Evolutionary conservation across 768 basidiomycete species (phyloP), one percentile per base, ranked within the genome.

Genomic region (Hericium alpestre): DNA sequence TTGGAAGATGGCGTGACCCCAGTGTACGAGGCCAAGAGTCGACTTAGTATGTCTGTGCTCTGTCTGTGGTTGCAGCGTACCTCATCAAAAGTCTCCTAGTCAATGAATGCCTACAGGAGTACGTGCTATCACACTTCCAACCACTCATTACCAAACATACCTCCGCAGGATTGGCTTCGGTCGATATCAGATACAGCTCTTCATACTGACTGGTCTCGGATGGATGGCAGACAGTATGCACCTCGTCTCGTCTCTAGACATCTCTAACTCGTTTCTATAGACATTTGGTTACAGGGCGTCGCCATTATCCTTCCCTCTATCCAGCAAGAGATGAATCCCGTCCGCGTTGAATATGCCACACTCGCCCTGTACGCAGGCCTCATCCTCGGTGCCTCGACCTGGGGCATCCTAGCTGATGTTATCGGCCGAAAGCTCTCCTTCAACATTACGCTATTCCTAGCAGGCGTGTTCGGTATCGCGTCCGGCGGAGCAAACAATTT

Each of bases 321-420:
- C 2, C 63, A 73, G 38, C 68, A 69, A 58, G 76, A 78, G 43
- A 60, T 79, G 48, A 68, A 72, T 49, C 78, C 78, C 5, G 59
- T 65, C 12, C 69, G 70, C 46, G 63, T 79, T 16, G 76, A 76
- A 58, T 77, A 75, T 64, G 70, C 76, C 3, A 77, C 76, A 6
- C 64, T 79, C 23, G 70, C 77, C 0, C 70, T 79, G 20, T 80
- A 73, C 59, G 74, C 72, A 8, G 78, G 78, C 2, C 65, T 80
- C 37, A 76, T 79, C n/a, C 65, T 76, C 4, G 78, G 78, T 46
- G 77, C 79, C 9, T 72, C 70, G 4, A 65, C 63, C 3, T 80
- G 79, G 79, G 79, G 79, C 18, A 62, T 75, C 18, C 66, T 77
- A 59, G 77, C 78, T 0, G 78, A 80, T 59, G 61, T 78, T 53